A percentile compares a stretch with the other conserved stretches of the same genome.
Evolutionary conservation across 2,329 filamentous ascomycete genomes (phyloP).

Genomic region (Talaromyces sp.): DNA sequence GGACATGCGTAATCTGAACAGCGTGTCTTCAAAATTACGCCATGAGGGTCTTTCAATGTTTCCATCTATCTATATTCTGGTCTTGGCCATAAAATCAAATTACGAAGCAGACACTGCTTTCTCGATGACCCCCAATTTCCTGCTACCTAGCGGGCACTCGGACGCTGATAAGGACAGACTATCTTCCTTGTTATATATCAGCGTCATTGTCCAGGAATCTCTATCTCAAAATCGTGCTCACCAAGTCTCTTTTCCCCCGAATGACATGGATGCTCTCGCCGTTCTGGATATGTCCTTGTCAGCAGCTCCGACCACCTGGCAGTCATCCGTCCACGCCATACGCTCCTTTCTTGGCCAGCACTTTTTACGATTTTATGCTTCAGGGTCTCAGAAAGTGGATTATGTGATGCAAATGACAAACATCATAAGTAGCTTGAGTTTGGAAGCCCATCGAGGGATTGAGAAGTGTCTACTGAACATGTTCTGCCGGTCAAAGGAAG

Average conservation of each 20-base stretch:
- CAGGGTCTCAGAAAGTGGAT: conserved; percentile 12
- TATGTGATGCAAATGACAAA: conserved; percentile 17
- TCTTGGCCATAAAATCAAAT: conserved; percentile 2
- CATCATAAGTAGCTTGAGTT: conserved; percentile 11
- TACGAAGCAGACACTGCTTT: neutral
- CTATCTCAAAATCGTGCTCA: neutral
- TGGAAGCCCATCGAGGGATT: conserved; percentile 12
- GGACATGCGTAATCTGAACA: conserved; percentile 30
- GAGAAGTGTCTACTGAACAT: conserved; percentile 18
- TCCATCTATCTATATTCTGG: conserved; percentile 3
- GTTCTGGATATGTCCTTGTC: conserved; percentile 4
- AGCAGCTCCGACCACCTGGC: neutral
- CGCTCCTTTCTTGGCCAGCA: conserved; percentile 6
- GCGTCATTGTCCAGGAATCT: conserved; percentile 15
- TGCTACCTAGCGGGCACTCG: neutral
- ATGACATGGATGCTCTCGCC: conserved; percentile 10
- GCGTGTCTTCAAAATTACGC: conserved; percentile 20
- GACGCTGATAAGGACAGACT: conserved; percentile 7
- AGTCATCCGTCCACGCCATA: neutral
- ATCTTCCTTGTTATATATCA: conserved; percentile 14
- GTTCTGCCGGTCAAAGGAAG: conserved; percentile 10
- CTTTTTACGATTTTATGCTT: conserved; percentile 3
- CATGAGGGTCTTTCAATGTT: conserved; percentile 8
- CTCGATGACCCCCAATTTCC: neutral
- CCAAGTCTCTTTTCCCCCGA: neutral